These are phyloP conservation scores for Thermothelomyces thermophilus DNA, from an alignment of 2,329 filamentous ascomycete genomes.

Conservation along the genomic window DNA sequence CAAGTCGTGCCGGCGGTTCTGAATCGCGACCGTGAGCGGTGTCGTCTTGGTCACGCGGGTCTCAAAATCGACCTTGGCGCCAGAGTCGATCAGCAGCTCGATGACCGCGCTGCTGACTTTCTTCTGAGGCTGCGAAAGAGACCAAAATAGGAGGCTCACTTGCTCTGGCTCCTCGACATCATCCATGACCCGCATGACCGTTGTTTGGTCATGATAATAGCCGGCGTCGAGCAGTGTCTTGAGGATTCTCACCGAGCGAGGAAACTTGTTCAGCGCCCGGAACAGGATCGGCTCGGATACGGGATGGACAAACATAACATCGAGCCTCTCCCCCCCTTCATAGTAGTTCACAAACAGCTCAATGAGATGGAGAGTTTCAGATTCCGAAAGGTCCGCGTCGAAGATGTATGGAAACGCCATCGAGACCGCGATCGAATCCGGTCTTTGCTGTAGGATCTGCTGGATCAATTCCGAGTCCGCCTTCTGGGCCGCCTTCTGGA, in stretches of 20 bases:
- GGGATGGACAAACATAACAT: conserved; percentile 41
- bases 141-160: conserved; percentile 54
- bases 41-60: conserved; percentile 47
- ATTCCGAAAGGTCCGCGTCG: conserved; percentile 42
- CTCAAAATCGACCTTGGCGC: conserved; percentile 53
- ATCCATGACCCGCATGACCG: conserved; percentile 37
- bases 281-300: conserved; percentile 44
- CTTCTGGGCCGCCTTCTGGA: conserved; percentile 47
- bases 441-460: conserved; percentile 44
- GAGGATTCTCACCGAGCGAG: conserved; percentile 47
- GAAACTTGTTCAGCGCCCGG: conserved; percentile 48
- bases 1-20: conserved; percentile 48
- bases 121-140: conserved; percentile 56
- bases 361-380: conserved; percentile 45
- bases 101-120: conserved; percentile 53
- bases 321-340: conserved; percentile 42
- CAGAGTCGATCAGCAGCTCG: conserved; percentile 46
- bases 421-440: conserved; percentile 44
- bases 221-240: conserved; percentile 49
- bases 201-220: conserved; percentile 52
- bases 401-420: conserved; percentile 52
- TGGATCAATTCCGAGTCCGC: conserved; percentile 45
- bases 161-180: conserved; percentile 46
- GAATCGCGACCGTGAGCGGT: conserved; percentile 54
- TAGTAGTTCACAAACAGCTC: conserved; percentile 45